Conservation (phyloP, 2,329 filamentous ascomycete species). For the Bipolaris zeicola region DNA sequence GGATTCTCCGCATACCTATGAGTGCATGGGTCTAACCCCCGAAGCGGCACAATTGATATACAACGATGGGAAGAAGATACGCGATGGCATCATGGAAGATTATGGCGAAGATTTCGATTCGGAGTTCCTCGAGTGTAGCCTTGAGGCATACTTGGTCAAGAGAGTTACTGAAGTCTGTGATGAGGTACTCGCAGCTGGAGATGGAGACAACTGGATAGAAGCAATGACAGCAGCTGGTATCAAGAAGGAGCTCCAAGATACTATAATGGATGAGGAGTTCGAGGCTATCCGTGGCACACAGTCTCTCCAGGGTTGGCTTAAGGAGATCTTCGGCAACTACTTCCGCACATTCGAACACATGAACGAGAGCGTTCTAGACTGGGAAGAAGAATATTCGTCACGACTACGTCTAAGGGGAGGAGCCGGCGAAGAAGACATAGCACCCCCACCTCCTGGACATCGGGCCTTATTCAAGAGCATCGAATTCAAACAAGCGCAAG, state of each 20-base stretch:
- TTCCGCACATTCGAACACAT: background rate
- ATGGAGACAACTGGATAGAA: background rate
- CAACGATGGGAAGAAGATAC: too few relatives aligned
- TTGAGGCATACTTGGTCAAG: background rate
- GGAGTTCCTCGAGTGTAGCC: background rate
- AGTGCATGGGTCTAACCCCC: background rate
- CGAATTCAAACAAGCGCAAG: background rate
- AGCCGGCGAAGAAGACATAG: background rate
- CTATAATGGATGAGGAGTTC: background rate
- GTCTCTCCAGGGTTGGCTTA: background rate
- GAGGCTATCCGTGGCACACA: background rate
- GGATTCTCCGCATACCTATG: background rate
- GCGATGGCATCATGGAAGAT: too few relatives aligned
- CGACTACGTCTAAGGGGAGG: too few relatives aligned
- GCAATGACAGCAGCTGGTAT: background rate
- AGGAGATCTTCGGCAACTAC: background rate
- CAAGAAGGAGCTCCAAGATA: background rate
- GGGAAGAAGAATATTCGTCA: too few relatives aligned
- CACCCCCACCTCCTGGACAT: background rate
- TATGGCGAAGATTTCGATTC: background rate
- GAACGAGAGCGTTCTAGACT: background rate
- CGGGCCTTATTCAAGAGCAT: background rate
- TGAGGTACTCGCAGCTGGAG: background rate
- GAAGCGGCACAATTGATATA: background rate
- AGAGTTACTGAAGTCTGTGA: background rate